Evolutionary conservation across 2,329 filamentous ascomycete genomes (phyloP).

Genomic region (Colletotrichum eleusines): DNA sequence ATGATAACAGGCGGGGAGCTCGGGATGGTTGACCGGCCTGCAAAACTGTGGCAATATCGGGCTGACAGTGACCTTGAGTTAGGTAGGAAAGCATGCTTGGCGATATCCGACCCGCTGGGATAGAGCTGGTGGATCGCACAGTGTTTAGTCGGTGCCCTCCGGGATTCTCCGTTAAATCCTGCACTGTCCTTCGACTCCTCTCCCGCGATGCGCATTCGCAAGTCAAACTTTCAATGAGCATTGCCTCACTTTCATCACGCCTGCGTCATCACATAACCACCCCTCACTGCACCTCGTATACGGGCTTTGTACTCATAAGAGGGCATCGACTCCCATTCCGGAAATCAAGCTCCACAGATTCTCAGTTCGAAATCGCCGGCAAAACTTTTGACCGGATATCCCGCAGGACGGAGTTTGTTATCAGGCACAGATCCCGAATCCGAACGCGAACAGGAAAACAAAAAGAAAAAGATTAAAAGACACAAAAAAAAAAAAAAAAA

Average conservation of each 20-base stretch:
- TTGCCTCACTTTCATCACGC: conserved; percentile 30
- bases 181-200: conserved; percentile 16
- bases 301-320: background rate
- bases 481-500: background rate
- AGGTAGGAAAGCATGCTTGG: background rate
- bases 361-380: conserved; percentile 3
- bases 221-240: conserved; percentile 29
- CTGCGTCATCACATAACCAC: conserved; percentile 35
- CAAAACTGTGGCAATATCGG: background rate
- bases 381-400: background rate
- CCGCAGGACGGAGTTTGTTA: background rate
- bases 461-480: background rate
- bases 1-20: background rate
- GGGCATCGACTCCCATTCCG: background rate
- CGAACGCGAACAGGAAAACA: background rate
- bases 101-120: background rate
- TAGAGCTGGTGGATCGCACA: background rate
- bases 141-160: background rate
- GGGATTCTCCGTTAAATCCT: background rate
- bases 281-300: background rate
- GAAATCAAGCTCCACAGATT: background rate
- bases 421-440: background rate
- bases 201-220: conserved; percentile 18
- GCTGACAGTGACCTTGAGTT: background rate
- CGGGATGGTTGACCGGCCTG: background rate